A percentile compares a stretch with the other conserved stretches of the same genome.
phyloP scores from a whole-genome alignment of 768 basidiomycete genomes.

The Mycena belliarum region DNA sequence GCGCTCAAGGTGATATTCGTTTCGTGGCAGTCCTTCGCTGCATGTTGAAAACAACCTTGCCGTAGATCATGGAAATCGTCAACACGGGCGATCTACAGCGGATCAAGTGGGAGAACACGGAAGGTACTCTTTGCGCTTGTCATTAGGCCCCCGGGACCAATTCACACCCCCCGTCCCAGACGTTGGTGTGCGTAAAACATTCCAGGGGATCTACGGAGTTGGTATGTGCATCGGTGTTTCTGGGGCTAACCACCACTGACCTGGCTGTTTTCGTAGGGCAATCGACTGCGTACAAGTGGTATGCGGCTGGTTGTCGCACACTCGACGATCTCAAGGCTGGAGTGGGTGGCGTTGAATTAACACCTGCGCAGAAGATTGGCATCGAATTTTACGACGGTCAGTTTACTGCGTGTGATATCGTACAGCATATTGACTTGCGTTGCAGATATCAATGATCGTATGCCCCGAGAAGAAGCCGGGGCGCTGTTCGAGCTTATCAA shows the following conservation, averaged over 20 bases:
- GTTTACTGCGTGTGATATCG: not conserved
- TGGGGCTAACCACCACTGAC: not conserved
- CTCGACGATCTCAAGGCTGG: slow-evolving; percentile 69
- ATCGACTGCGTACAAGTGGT: slow-evolving; percentile 72
- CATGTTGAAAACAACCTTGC: not conserved
- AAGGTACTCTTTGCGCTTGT: too few species aligned
- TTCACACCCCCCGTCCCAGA: too few species aligned
- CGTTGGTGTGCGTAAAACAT: slow-evolving; percentile 53
- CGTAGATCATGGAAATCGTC: slow-evolving; percentile 79
- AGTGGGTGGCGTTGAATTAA: slow-evolving; percentile 63
- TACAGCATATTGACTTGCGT: too few species aligned
- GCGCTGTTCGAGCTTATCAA: slow-evolving; percentile 73
- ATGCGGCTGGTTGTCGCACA: slow-evolving; percentile 71
- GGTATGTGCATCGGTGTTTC: slow-evolving; percentile 46
- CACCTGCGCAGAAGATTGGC: slow-evolving; percentile 64
- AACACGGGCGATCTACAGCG: slow-evolving; percentile 71
- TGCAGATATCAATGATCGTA: slow-evolving; percentile 67
- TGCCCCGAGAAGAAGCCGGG: slow-evolving; percentile 80
- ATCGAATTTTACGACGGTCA: slow-evolving; percentile 71
- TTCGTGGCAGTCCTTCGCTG: not conserved
- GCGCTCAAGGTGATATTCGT: slow-evolving; percentile 57
- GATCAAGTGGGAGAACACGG: slow-evolving; percentile 66
- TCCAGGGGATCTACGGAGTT: slow-evolving; percentile 86
- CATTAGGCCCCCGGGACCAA: too few species aligned
- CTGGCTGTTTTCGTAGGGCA: slow-evolving; percentile 45